Conservation (phyloP, 2,329 filamentous ascomycete genomes). For the Aspergillus fischeri region DNA sequence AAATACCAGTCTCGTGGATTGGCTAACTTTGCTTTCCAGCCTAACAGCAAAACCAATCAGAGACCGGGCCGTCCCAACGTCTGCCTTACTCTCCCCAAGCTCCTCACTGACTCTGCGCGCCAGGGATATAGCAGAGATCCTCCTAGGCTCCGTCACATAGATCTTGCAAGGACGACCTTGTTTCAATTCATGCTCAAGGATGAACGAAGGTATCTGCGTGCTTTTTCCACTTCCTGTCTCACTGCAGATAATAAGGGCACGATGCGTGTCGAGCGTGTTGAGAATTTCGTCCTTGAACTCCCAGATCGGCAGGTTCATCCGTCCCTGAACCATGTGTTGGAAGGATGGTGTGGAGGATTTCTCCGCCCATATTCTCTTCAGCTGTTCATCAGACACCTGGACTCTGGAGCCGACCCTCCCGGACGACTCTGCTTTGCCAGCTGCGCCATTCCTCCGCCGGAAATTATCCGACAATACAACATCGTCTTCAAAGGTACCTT, state of each 20-base stretch:
- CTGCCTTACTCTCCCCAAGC: conserved; percentile 76
- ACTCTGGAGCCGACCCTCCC: conserved; percentile 18
- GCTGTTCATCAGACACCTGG: conserved; percentile 32
- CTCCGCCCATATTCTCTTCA: conserved; percentile 49
- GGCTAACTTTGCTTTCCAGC: conserved; percentile 78
- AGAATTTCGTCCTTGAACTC: conserved; percentile 75
- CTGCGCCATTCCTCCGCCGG: conserved; percentile 46
- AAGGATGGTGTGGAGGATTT: conserved; percentile 55
- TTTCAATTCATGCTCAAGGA: conserved; percentile 82
- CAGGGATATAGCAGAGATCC: conserved; percentile 93
- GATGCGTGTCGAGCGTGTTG: conserved; percentile 69
- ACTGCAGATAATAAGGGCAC: conserved; percentile 89
- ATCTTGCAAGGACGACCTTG: conserved; percentile 81
- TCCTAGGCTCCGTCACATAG: conserved; percentile 89
- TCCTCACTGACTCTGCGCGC: conserved; percentile 93
- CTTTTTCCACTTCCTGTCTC: conserved; percentile 97
- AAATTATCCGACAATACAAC: conserved; percentile 76
- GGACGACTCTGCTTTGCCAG: conserved; percentile 24
- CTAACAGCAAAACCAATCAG: conserved; percentile 93
- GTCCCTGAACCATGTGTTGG: conserved; percentile 71
- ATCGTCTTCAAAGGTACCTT: conserved; percentile 58
- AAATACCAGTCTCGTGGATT: conserved; percentile 80
- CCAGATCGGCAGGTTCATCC: conserved; percentile 86
- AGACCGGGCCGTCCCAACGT: conserved; percentile 77
- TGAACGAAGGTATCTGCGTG: conserved; percentile 91